Evolutionary conservation across 23 red algal species (phyloP).

Genomic region (Agarophyton chilense): DNA sequence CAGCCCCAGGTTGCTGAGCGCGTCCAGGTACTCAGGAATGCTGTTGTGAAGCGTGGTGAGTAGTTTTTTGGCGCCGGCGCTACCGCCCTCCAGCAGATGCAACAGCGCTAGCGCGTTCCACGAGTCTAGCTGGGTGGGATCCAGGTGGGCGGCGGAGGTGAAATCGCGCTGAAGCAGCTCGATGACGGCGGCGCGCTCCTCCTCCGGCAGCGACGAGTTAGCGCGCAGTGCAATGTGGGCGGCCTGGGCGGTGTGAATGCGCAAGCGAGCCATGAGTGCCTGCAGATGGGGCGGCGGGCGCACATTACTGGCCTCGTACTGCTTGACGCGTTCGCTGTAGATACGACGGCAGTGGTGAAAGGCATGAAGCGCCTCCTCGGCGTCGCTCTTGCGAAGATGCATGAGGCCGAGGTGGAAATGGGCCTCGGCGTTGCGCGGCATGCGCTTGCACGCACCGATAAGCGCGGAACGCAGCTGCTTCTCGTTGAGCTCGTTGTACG

Average conservation of each 20-base stretch:
- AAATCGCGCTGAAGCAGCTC: constrained; percentile 37
- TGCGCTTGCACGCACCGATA: constrained; percentile 75
- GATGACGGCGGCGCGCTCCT: constrained; percentile 41
- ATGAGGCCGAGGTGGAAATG: constrained; percentile 82
- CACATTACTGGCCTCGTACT: constrained; percentile 1
- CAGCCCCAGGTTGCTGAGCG: constrained; percentile 67
- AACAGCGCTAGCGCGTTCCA: constrained; percentile 86
- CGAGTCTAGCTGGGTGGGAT: constrained; percentile 46
- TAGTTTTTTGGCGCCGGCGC: constrained; percentile 30
- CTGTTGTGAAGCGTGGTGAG: constrained; percentile 18
- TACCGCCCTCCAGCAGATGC: constrained; percentile 68
- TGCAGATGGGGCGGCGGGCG: constrained; percentile 12
- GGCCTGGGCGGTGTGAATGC: constrained; percentile 67
- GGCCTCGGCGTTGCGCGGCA: constrained; percentile 76
- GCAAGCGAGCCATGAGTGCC: constrained; percentile 31
- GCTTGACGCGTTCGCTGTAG: constrained; percentile 28
- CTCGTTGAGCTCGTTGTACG: constrained; percentile 68
- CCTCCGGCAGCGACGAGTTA: constrained; percentile 19
- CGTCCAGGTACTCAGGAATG: constrained; percentile 76
- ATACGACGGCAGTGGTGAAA: constrained; percentile 62
- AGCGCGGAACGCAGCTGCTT: constrained; percentile 78
- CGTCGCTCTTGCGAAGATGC: constrained; percentile 57
- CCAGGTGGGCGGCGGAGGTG: constrained; percentile 9
- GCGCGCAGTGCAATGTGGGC: constrained; percentile 53
- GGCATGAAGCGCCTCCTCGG: constrained; percentile 46